Evolutionary conservation across 2,329 filamentous ascomycete species (phyloP), one percentile per base, ranked within the genome.

Genomic region (Aspergillus sergii): DNA sequence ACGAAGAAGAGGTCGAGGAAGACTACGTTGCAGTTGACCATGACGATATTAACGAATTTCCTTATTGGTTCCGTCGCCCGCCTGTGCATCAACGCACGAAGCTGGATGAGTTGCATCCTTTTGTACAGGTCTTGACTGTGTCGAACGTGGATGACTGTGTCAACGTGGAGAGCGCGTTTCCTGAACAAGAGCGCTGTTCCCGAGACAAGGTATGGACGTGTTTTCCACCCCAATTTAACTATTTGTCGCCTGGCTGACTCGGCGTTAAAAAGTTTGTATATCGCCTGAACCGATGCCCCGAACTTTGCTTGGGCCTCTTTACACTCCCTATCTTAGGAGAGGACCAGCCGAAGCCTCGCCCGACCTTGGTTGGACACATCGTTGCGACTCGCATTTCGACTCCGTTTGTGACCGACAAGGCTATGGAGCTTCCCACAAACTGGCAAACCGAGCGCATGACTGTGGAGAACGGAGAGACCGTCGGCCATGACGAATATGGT

Each of bases 291-390:
- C 85, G 83, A 72, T 94, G 91, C 75, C 89, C 91, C 45, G 91
- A 94, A 72, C 85, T 97, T 60, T 90, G 87, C 75, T 82, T 94
- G 58, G 94, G 93, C 32, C 80, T 97, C 60, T 97, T 94, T 81
- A 91, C 90, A 73, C 83, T 71, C 75, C 84, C 71, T 72, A 81
- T 69, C 78, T 85, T 64, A 76, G 85, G 68, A 75, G 81, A 68
- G 79, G 87, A 68, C 80, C 82, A 68, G 82, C 84, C 43, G 83
- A 91, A 69, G 86, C 91, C 79, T 77, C 81, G 75, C 84, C 85
- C 66, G 80, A 85, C 72, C 80, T 83, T 97, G 28, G 83, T 97
- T 55, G 93, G 88, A 45, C 92, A 96, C 77, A 84, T 94, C 68
- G 83, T 96, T 65, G 86, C 91, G 23, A 94, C 93, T 14, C 89